Evolutionary conservation across 805 yeast species (phyloP), one percentile per base, ranked within the genome.

Genomic region (Lipomyces lipofer): DNA sequence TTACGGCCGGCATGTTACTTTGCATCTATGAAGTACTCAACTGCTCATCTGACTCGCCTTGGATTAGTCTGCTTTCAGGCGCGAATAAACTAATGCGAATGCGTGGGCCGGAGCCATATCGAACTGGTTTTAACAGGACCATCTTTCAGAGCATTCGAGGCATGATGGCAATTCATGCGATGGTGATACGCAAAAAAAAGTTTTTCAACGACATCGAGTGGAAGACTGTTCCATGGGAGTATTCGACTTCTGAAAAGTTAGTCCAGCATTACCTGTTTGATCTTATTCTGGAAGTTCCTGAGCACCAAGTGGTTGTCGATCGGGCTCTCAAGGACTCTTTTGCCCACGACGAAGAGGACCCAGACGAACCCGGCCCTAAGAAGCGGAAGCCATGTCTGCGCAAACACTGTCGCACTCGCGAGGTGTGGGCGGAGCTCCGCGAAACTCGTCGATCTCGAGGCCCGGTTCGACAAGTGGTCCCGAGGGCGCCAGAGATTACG

Each of bases 201-300:
- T 36, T 44, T 13, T 24, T 45, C 22, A 29, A 21, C 15, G 17
- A 5, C 10, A 24, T 22, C 6, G 50, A 45, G 30, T 51, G 54
- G 54, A 39, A 25, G 15, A 39, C 49, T 2, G 22, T 51, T 19
- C 50, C 54, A 19, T 51, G 44, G 45, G 24, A 45, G 32, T 28
- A 9, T 25, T n/a, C 9, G n/a, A 17, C 28, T 5, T 22, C 13
- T 17, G 32, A 30, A 5, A 51, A 51, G 42, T 9, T 17, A 27
- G 4, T 25, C 21, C 4, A 17, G 5, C 54, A 51, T 8, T 10
- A 19, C 15, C 33, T 45, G 42, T 39, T 28, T n/a, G 54, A 45
- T 22, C 15, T 38, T 1, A 21, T 39, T 10, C 29, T 51, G n/a
- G 50, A 46, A 15, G 10, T 55, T 7, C 59, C 59, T 7, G 48